Evolutionary conservation across 228 moss, liverwort and hornwort species (phyloP), one percentile per base, ranked within the genome.

Genomic region (Sphagnum fallax): DNA sequence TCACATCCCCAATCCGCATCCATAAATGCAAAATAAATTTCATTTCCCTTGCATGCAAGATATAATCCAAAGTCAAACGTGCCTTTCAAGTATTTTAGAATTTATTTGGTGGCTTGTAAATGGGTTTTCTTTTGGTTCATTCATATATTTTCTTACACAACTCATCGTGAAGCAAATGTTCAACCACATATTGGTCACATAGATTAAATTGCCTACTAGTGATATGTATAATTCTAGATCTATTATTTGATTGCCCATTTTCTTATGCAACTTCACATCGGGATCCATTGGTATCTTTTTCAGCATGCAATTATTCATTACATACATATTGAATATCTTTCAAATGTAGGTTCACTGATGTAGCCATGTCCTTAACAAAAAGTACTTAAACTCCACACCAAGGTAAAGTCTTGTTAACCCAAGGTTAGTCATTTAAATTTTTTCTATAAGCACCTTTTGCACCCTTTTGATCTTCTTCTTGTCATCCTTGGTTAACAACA

Each of bases 71-170:
- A 53, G 16, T 62, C 63, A 32, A 68, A 4, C 4, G 49, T 68
- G 16, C 68, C 68, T 59, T 55, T 68, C n/a, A 57, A 18, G 47
- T 70, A 70, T n/a, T 63, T 12, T 9, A 70, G 62, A 6, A 70
- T 63, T 16, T 70, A 16, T 48, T 52, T 70, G 0, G 70, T 52
- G 4, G 62, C 62, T 48, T 61, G 49, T 16, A 68, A 52, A 61
- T 70, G 62, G 2, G 51, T 32, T 49, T 51, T 70, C 2, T 62
- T 63, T 11, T 14, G 18, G 70, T 9, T n/a, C 15, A 6, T 63
- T n/a, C 70, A 70, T 70, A 6, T 51, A 63, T 52, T 7, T 12
- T 6, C 62, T 62, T 0, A 63, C 6, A 63, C 62, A 62, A 6
- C 62, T 14, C 16, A 62, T 6, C 1, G 6, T 4, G 1, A 62